Conservation (phyloP, 1,139 yeast species). For the Scheffersomyces stambukii region DNA sequence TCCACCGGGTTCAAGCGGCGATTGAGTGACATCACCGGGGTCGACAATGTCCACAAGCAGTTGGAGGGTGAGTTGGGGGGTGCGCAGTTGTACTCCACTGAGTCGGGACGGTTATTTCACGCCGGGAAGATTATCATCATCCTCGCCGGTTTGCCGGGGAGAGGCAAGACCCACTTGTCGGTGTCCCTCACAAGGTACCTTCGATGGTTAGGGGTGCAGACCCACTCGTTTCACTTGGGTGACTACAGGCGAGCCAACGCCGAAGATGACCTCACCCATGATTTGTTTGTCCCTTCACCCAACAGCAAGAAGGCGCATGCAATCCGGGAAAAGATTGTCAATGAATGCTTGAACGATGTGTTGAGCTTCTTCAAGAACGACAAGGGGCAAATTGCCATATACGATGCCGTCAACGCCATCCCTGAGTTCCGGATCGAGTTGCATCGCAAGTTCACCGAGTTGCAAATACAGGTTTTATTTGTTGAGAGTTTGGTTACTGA, state of each 20-base stretch:
- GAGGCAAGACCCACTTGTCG: conserved; percentile 92
- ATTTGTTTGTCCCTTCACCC: conserved; percentile 65
- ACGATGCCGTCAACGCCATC: conserved; percentile 90
- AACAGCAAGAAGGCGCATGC: conserved; percentile 49
- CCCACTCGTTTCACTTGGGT: conserved; percentile 89
- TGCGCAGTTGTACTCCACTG: conserved; percentile 88
- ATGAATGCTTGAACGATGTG: conserved; percentile 68
- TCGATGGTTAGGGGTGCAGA: conserved; percentile 92
- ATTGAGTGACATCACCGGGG: conserved; percentile 40
- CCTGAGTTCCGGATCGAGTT: conserved; percentile 62
- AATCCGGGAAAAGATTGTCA: conserved; percentile 56
- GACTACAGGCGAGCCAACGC: conserved; percentile 74
- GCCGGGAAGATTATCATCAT: conserved; percentile 93
- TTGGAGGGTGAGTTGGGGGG: conserved; percentile 57
- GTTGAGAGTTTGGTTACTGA: conserved; percentile 87
- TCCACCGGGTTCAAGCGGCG: conserved; percentile 21
- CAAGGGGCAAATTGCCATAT: conserved; percentile 89
- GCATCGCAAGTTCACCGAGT: conserved; percentile 47
- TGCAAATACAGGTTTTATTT: conserved; percentile 72
- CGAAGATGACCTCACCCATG: conserved; percentile 55
- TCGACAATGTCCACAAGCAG: conserved; percentile 53
- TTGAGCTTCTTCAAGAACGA: conserved; percentile 65
- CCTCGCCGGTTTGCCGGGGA: conserved; percentile 90
- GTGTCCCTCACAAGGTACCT: conserved; percentile 88
- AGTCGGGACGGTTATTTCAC: conserved; percentile 84